Percentiles rank a stretch among this genome's conserved stretches.
phyloP scores from a whole-genome alignment of 257 asterid species.

The Plantago major region DNA sequence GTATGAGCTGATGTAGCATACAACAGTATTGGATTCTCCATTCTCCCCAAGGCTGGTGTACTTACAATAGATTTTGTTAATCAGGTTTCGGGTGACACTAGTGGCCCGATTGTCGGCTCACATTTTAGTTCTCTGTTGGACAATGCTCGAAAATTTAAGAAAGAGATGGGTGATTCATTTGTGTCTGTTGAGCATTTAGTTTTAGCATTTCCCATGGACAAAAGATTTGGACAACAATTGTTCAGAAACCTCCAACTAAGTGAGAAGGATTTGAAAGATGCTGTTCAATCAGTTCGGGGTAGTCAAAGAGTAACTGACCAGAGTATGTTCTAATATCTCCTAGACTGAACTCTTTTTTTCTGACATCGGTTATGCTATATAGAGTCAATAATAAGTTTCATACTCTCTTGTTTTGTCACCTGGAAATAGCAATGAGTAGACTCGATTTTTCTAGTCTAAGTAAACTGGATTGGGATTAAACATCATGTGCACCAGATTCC shows the following conservation, averaged over 20 bases:
- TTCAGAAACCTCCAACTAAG: slow-evolving; percentile 54
- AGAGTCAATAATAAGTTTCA: not conserved
- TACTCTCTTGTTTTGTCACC: too few relatives aligned
- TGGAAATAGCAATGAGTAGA: too few relatives aligned
- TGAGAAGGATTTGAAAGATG: slow-evolving; percentile 74
- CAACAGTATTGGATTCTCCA: slow-evolving; percentile 1
- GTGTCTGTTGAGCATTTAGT: slow-evolving; percentile 91
- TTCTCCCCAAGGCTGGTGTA: not conserved
- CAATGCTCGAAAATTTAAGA: slow-evolving; percentile 58
- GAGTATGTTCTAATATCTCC: slow-evolving; percentile 39
- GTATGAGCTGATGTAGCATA: slow-evolving; percentile 26
- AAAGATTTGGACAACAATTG: slow-evolving; percentile 73
- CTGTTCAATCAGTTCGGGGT: slow-evolving; percentile 85
- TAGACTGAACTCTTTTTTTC: not conserved
- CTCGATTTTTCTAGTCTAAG: too few relatives aligned
- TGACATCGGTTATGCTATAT: not conserved
- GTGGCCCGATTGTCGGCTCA: slow-evolving; percentile 75
- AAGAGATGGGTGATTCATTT: slow-evolving; percentile 85
- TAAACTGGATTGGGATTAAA: too few relatives aligned
- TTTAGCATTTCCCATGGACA: slow-evolving; percentile 64
- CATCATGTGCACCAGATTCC: too few relatives aligned
- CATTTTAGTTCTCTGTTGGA: slow-evolving; percentile 64
- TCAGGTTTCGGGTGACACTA: slow-evolving; percentile 71
- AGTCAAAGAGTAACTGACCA: slow-evolving; percentile 85
- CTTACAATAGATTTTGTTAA: slow-evolving; percentile 17